Evolutionary conservation across 1,139 yeast genomes (phyloP).

Genomic region (Zygoascus meyerae): DNA sequence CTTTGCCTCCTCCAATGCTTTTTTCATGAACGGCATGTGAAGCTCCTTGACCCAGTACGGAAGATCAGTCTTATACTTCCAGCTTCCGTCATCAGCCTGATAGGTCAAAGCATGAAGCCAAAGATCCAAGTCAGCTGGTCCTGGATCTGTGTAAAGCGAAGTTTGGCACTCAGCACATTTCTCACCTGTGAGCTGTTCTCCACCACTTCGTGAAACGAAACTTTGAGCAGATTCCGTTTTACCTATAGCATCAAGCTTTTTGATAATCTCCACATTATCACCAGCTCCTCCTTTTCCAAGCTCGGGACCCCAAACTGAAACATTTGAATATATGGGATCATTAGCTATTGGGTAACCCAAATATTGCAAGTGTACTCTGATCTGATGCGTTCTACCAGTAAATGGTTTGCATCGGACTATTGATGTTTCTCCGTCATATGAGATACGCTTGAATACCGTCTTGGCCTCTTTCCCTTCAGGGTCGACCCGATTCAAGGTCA

Average conservation of each 20-base stretch:
- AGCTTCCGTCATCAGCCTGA: constrained; percentile 46
- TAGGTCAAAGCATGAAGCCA: constrained; percentile 90
- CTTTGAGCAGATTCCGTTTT: constrained; percentile 61
- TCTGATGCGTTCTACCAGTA: constrained; percentile 94
- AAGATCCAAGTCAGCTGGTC: constrained; percentile 73
- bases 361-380: constrained; percentile 83
- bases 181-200: constrained; percentile 56
- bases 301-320: constrained; percentile 62
- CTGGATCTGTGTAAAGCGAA: constrained; percentile 83
- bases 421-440: constrained; percentile 58
- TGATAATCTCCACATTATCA: constrained; percentile 43
- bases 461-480: constrained; percentile 56
- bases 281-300: constrained; percentile 52
- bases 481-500: constrained; percentile 69
- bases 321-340: constrained; percentile 79
- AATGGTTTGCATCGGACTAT: constrained; percentile 77
- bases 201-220: constrained; percentile 48
- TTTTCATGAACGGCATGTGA: constrained; percentile 48
- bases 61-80: constrained; percentile 74
- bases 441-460: constrained; percentile 48
- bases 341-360: constrained; percentile 89
- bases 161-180: constrained; percentile 62
- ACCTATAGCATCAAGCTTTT: constrained; percentile 57
- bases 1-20: constrained; percentile 70
- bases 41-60: constrained; percentile 83